Conservation (phyloP, 108 stramenopile species). For the Fragilaria crotonensis region DNA sequence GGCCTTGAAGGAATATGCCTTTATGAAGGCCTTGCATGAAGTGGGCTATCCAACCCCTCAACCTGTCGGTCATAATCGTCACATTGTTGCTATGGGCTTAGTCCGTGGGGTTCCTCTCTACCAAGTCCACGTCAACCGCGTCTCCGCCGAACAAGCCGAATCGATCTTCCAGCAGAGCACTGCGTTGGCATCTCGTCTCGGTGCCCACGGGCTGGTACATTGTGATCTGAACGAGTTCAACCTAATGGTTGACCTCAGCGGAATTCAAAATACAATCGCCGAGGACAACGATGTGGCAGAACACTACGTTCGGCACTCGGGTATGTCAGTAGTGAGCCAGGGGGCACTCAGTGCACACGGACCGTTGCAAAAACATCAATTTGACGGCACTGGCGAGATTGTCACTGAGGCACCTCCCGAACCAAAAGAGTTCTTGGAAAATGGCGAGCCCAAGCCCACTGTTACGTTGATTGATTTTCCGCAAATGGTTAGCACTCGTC, state of each 20-base stretch:
- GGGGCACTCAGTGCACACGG: conserved; percentile 69
- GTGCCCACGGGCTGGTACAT: conserved; percentile 93
- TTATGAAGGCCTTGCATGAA: conserved; percentile 94
- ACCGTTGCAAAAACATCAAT: conserved; percentile 47
- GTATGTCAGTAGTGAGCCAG: conserved; percentile 57
- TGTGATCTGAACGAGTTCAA: conserved; percentile 99
- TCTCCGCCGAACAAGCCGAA: conserved; percentile 83
- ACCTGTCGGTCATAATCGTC: conserved; percentile 93
- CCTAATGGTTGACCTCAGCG: conserved; percentile 91
- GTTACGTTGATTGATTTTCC: conserved; percentile 99
- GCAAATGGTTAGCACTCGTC: conserved; percentile 96
- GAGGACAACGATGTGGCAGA: conserved; percentile 62
- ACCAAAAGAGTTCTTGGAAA: conserved; percentile 55
- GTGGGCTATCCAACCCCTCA: conserved; percentile 91
- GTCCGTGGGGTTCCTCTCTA: conserved; percentile 88
- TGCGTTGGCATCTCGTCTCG: conserved; percentile 66
- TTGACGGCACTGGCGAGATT: conserved; percentile 59
- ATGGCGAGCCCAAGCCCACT: conserved; percentile 76
- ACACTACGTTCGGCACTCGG: conserved; percentile 80
- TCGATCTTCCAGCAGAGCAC: conserved; percentile 80
- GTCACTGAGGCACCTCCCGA: conserved; percentile 46
- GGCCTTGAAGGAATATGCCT: conserved; percentile 93
- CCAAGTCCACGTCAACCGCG: conserved; percentile 70
- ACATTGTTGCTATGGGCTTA: conserved; percentile 86
- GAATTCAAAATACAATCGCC: conserved; percentile 48